phyloP scores from a whole-genome alignment of 208 protist species.

The Strigomonas galati region DNA sequence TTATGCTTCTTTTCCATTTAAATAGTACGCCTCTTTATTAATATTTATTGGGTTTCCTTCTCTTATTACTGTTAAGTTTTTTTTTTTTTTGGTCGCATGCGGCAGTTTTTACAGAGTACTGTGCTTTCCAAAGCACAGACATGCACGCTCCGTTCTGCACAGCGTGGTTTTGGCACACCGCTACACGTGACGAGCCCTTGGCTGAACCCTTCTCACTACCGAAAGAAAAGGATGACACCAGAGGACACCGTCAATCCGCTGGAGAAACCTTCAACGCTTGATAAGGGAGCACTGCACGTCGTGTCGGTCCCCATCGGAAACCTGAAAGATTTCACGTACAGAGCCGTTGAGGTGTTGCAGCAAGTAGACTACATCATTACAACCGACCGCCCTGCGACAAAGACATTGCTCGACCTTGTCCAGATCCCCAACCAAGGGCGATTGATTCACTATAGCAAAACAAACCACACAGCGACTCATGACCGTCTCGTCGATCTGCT shows the following conservation, averaged over 20 bases:
- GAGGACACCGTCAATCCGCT: slow-evolving; percentile 84
- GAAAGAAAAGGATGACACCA: slow-evolving; percentile 34
- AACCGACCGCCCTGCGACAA: slow-evolving; percentile 74
- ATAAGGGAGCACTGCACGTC: slow-evolving; percentile 75
- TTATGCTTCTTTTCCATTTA: no score
- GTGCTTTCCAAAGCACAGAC: no score
- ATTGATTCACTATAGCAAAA: slow-evolving; percentile 84
- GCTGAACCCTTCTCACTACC: slow-evolving; percentile 52
- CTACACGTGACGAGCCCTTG: background rate
- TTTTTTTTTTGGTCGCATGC: no score
- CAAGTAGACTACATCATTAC: slow-evolving; percentile 90
- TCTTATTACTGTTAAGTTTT: slow-evolving; percentile 2
- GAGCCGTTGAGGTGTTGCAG: slow-evolving; percentile 76
- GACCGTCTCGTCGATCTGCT: slow-evolving; percentile 85
- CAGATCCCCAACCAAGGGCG: slow-evolving; percentile 71
- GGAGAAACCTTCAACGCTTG: slow-evolving; percentile 68
- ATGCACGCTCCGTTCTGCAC: no score
- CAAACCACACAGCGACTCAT: slow-evolving; percentile 50
- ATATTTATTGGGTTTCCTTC: no score
- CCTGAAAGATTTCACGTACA: slow-evolving; percentile 87
- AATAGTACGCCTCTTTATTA: no score
- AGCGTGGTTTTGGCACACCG: no score
- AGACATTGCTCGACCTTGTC: slow-evolving; percentile 82
- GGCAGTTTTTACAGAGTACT: no score
- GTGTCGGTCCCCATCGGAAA: slow-evolving; percentile 92